Base-by-base conservation (phyloP, 805 yeast species). In the Wickerhamomyces hampshirensis region DNA sequence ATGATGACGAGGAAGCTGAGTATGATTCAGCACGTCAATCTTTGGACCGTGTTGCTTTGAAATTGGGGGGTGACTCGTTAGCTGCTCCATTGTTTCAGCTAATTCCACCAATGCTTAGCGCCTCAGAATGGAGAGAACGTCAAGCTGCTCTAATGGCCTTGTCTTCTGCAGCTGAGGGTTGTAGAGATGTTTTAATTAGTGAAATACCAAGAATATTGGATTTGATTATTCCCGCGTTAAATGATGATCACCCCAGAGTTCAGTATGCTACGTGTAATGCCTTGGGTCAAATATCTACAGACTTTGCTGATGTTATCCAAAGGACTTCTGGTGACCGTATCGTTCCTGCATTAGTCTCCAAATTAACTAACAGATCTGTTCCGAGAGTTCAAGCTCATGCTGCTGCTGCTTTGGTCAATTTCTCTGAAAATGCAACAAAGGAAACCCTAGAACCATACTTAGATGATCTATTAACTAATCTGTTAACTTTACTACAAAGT, bases 221-320 rank as follows among this genome's bases (percentile, higher is more conserved):
- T 50, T 71, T 91, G 77, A 80, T 93, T 23, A 58, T 87, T 48
- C 97, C 98, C 4, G 68, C 83, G n/a, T 68, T 93, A 43, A 69
- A 77, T 34, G 98, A 93, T 60, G 75, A 75, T 5, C 97, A 93
- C 55, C 81, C 95, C 48, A 78, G 98, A 58, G 98, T 93, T 36
- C 98, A 91, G 56, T 91, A 88, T 66, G 96, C 96, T 23, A 84
- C 96, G 48, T 93, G 98, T 67, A 93, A 93, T 58, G 95, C 96
- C 0, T 66, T 93, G 42, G 98, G 98, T 35, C 98, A 93, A 68
- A 84, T 93, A 59, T 84, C 95, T 7, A 91, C 98, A 0, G 98
- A 93, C 64, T 88, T 93, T 63, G 93, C 97, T 6, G 94, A 86
- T 50, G 69, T 73, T 12, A 82, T 93, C 40, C 98, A 93, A 65